Evolutionary conservation across 2,329 filamentous ascomycete genomes (phyloP).

Genomic region (Dothiorella sarmentorum): DNA sequence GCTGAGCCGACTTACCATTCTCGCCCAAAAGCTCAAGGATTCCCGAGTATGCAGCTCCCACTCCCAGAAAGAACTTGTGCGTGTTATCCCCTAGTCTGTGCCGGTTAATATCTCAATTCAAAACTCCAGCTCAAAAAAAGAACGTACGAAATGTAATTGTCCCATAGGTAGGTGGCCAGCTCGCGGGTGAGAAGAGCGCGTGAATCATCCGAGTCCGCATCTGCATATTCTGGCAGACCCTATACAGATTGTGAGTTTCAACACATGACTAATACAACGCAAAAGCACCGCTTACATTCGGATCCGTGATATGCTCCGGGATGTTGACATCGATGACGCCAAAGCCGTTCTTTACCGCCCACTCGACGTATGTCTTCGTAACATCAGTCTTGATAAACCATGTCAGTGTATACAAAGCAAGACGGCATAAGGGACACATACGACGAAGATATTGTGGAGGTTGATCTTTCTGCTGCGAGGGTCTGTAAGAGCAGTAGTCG

Average conservation of each 20-base stretch:
- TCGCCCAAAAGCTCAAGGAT: constrained; percentile 77
- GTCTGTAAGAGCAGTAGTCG: constrained; percentile 41
- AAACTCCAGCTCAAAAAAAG: not conserved
- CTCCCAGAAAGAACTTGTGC: constrained; percentile 79
- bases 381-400: constrained; percentile 65
- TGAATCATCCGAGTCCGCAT: constrained; percentile 47
- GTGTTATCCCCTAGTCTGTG: constrained; percentile 56
- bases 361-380: constrained; percentile 75
- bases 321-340: constrained; percentile 90
- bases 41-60: constrained; percentile 84
- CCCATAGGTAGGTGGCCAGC: constrained; percentile 85
- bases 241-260: constrained; percentile 20
- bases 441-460: constrained; percentile 82
- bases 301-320: constrained; percentile 68
- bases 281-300: constrained; percentile 49
- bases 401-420: constrained; percentile 22
- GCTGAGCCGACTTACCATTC: constrained; percentile 59
- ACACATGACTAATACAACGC: not conserved
- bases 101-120: constrained; percentile 11
- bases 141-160: constrained; percentile 81
- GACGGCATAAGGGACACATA: constrained; percentile 48
- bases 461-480: constrained; percentile 65
- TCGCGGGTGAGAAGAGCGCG: constrained; percentile 56
- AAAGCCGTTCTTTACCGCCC: constrained; percentile 73
- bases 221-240: constrained; percentile 35